Evolutionary conservation across 768 basidiomycete species (phyloP).

Genomic region (Russula ochroleuca): DNA sequence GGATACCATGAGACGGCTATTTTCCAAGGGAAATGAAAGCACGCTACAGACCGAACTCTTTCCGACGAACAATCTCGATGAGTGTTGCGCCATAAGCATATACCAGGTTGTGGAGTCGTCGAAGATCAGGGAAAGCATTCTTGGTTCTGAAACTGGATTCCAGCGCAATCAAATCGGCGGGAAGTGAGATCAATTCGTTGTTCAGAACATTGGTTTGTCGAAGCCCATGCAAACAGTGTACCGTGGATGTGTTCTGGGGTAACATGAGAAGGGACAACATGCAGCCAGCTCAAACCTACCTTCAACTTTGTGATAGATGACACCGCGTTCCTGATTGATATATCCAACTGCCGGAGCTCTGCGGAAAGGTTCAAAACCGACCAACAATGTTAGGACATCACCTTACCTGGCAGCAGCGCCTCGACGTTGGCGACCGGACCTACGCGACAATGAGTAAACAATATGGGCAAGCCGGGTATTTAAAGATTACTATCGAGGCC

Average conservation of each 20-base stretch:
- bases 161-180: constrained; percentile 55
- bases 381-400: constrained; percentile 9
- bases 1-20: constrained; percentile 1
- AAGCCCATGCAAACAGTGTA: constrained; percentile 59
- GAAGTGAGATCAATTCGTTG: constrained; percentile 72
- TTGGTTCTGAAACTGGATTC: constrained; percentile 69
- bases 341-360: constrained; percentile 27
- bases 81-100: constrained; percentile 91
- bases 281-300: constrained; percentile 11
- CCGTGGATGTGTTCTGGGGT: constrained; percentile 65
- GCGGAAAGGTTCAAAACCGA: not conserved
- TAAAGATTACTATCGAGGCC: constrained; percentile 14
- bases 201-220: constrained; percentile 78
- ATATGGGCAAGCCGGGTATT: not conserved
- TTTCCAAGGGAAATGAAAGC: not conserved
- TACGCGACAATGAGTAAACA: constrained; percentile 25
- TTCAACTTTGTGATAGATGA: constrained; percentile 21
- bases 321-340: constrained; percentile 17
- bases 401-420: constrained; percentile 38
- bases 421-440: constrained; percentile 50
- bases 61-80: constrained; percentile 84
- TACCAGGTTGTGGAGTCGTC: constrained; percentile 81
- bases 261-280: not conserved
- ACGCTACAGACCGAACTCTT: constrained; percentile 69
- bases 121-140: constrained; percentile 87